Conservation (phyloP, 352 stramenopile species). For the Pythium phragmiticola region DNA sequence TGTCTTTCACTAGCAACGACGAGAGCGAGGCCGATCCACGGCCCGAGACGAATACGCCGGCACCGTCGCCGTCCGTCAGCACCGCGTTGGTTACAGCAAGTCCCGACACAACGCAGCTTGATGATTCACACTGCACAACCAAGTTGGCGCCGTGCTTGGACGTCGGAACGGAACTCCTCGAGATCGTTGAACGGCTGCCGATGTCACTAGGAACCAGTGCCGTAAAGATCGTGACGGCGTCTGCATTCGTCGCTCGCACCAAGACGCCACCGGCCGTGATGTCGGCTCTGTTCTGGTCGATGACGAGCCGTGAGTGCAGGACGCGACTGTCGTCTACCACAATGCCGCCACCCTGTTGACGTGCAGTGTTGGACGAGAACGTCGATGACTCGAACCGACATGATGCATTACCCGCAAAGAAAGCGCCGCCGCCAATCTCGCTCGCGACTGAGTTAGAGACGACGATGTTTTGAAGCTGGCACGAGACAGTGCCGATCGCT, state of each 20-base stretch:
- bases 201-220: neutral
- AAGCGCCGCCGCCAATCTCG: conserved; percentile 12
- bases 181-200: conserved; percentile 8
- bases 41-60: conserved; percentile 20
- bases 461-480: conserved; percentile 6
- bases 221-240: neutral
- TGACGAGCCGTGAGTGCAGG: conserved; percentile 1
- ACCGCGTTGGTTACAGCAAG: conserved; percentile 5
- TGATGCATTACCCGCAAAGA: conserved; percentile 3
- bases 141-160: conserved; percentile 17
- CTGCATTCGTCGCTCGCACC: neutral
- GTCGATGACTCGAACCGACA: neutral
- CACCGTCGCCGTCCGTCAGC: conserved; percentile 12
- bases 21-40: conserved; percentile 7
- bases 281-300: conserved; percentile 19
- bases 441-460: conserved; percentile 7
- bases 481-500: neutral
- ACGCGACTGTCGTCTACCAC: conserved; percentile 16
- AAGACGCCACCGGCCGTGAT: conserved; percentile 12
- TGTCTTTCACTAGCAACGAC: conserved; percentile 8
- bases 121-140: conserved; percentile 9
- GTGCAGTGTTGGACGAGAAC: conserved; percentile 11
- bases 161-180: conserved; percentile 1
- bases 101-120: conserved; percentile 12
- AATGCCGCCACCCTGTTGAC: conserved; percentile 13